Evolutionary conservation across 345 rosid species (phyloP), one percentile per base, ranked within the genome.

Genomic region (Brassica juncea): DNA sequence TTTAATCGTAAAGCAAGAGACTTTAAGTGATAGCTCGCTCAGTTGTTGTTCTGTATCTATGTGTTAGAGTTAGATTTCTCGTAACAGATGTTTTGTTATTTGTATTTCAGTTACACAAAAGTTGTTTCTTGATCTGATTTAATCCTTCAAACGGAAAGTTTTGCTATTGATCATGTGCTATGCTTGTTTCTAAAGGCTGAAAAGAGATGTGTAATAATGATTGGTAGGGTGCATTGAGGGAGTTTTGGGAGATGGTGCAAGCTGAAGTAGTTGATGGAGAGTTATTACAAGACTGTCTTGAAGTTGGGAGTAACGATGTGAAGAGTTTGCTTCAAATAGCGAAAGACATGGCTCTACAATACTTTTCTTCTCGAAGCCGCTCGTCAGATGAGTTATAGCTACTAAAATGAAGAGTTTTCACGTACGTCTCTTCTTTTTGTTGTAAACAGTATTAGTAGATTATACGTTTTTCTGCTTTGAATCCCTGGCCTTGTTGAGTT

Each of bases 211-310:
- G 12, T 68, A 11, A 35, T 71, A 3, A 19, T 71, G 27, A 68
- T n/a, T 28, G 39, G 76, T 85, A 91, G 98, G 97, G 93, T 23
- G 79, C 89, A 39, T 57, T 89, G 77, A 86, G 89, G 87, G 89
- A 88, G 37, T 61, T 82, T 72, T 83, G 87, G 84, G 88, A 94
- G 87, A 82, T 81, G 58, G 34, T 94, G 68, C 84, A 80, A 57
- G 83, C 57, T 65, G 97, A 92, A 78, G 89, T 88, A 73, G 71
- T 85, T 16, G 91, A 91, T 4, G 97, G 94, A n/a, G 88, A 73
- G 59, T 72, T 92, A 28, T 63, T 94, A 76, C 87, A 82, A 83
- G 95, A 94, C 77, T 92, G 97, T 78, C 82, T 94, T 10, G 90
- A 88, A 76, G 49, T 92, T 30, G 88, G 97, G 0, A 73, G 86